phyloP scores from a whole-genome alignment of 2,329 filamentous ascomycete genomes.

The Neodidymelliopsis sp. region DNA sequence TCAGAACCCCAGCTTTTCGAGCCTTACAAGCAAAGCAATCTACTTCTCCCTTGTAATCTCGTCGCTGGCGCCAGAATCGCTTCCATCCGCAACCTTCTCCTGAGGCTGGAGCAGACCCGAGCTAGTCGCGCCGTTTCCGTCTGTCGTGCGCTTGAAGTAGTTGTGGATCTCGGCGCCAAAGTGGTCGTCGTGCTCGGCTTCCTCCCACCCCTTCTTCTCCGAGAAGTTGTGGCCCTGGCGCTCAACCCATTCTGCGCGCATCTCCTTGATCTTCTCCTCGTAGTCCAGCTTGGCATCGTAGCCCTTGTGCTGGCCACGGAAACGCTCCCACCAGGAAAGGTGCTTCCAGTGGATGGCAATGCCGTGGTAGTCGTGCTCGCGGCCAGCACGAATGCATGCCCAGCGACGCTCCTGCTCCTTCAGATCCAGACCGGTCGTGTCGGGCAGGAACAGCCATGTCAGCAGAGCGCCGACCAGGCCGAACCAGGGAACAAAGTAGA shows the following conservation, averaged over 20 bases:
- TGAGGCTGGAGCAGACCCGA: conserved; percentile 19
- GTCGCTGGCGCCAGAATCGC: conserved; percentile 14
- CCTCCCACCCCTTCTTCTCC: conserved; percentile 38
- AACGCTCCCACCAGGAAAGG: conserved; percentile 85
- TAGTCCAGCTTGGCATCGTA: conserved; percentile 84
- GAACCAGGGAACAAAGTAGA: conserved; percentile 95
- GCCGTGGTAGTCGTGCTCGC: conserved; percentile 85
- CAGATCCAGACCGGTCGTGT: conserved; percentile 93
- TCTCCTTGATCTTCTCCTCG: conserved; percentile 83
- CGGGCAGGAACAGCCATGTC: conserved; percentile 87
- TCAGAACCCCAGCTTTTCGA: too few relatives aligned
- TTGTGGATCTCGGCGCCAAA: conserved; percentile 42
- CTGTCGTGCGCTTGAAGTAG: conserved; percentile 43
- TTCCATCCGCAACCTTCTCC: conserved; percentile 27
- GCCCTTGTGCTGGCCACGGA: conserved; percentile 77
- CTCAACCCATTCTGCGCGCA: conserved; percentile 66
- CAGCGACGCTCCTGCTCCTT: conserved; percentile 97
- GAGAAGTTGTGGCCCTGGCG: conserved; percentile 61
- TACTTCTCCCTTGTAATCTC: conserved; percentile 18
- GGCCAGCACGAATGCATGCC: conserved; percentile 81
- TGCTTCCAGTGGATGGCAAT: conserved; percentile 91
- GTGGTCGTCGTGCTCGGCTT: conserved; percentile 40
- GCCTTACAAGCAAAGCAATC: background rate
- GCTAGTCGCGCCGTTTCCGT: conserved; percentile 21
- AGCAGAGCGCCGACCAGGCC: conserved; percentile 85